These are phyloP conservation scores for Pisolithus orientalis DNA, from an alignment of 768 basidiomycete genomes.

Conservation along the genomic window DNA sequence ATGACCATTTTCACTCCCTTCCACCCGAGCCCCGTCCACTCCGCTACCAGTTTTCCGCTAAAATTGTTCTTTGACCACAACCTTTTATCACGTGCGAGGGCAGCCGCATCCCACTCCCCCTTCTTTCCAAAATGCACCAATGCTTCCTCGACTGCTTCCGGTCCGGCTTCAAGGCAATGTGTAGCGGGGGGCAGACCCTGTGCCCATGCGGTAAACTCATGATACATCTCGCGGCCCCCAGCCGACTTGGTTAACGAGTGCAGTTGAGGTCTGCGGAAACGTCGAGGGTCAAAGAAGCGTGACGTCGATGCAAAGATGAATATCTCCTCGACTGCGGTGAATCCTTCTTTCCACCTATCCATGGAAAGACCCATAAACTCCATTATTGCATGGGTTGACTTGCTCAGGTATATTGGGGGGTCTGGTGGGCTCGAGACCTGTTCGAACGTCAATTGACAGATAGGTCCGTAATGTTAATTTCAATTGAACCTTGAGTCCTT, in stretches of 20 bases:
- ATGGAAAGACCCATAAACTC: constrained; percentile 53
- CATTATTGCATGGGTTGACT: constrained; percentile 43
- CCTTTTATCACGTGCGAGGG: constrained; percentile 20
- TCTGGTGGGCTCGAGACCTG: constrained; percentile 23
- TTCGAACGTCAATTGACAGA: constrained; percentile 22
- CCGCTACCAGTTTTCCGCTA: constrained; percentile 44
- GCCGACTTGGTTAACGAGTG: constrained; percentile 37
- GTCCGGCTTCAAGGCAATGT: constrained; percentile 8
- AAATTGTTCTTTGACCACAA: constrained; percentile 38
- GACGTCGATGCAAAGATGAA: constrained; percentile 56
- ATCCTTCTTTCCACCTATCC: constrained; percentile 46
- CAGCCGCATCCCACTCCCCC: constrained; percentile 38
- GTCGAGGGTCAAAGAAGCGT: constrained; percentile 43
- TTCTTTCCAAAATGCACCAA: constrained; percentile 47
- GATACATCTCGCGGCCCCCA: constrained; percentile 50
- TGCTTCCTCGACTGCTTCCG: constrained; percentile 36
- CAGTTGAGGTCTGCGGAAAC: constrained; percentile 30
- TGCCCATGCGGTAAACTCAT: constrained; percentile 50
- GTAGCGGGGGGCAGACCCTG: constrained; percentile 15
- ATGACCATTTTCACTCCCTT: constrained; percentile 44
- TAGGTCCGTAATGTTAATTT: background rate
- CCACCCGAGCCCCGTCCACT: constrained; percentile 50
- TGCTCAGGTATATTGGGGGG: constrained; percentile 42
- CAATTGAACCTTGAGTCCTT: constrained; percentile 51
- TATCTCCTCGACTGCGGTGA: constrained; percentile 43